Conservation (phyloP, 176 grass and related monocot genomes). For the Carex parvula region DNA sequence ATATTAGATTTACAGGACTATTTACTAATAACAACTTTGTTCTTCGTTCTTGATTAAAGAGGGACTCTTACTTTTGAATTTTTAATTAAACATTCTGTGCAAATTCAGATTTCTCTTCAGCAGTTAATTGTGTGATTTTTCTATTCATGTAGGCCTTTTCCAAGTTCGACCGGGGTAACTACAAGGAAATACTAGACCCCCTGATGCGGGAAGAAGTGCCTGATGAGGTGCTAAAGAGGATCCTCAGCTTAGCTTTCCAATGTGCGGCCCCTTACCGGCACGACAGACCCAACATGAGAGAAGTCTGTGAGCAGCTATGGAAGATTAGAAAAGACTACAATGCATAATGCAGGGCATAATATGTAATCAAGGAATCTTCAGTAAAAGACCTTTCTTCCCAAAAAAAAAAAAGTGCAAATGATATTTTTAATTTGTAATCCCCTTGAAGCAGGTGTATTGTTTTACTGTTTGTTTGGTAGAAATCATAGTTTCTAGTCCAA, state of each 20-base stretch:
- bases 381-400: not conserved
- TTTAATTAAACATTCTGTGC: constrained; percentile 11
- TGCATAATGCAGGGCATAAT: not conserved
- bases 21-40: not conserved
- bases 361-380: not conserved
- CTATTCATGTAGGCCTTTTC: constrained; percentile 52
- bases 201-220: constrained; percentile 51
- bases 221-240: constrained; percentile 46
- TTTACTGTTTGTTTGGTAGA: not conserved
- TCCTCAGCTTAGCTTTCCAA: constrained; percentile 55
- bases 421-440: not conserved
- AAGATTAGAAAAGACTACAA: constrained; percentile 66
- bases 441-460: not conserved
- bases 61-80: not conserved
- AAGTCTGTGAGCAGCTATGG: constrained; percentile 71
- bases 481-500: not conserved
- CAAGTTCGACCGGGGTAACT: constrained; percentile 39
- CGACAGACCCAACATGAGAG: constrained; percentile 76
- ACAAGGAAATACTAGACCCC: constrained; percentile 71
- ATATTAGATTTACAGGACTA: not conserved
- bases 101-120: constrained; percentile 20
- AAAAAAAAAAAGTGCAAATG: not conserved
- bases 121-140: not conserved
- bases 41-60: not conserved
- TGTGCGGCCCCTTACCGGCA: constrained; percentile 65